These are phyloP conservation scores for Fusarium sp. DNA, from an alignment of 2,329 filamentous ascomycete species.

Conservation along the genomic window DNA sequence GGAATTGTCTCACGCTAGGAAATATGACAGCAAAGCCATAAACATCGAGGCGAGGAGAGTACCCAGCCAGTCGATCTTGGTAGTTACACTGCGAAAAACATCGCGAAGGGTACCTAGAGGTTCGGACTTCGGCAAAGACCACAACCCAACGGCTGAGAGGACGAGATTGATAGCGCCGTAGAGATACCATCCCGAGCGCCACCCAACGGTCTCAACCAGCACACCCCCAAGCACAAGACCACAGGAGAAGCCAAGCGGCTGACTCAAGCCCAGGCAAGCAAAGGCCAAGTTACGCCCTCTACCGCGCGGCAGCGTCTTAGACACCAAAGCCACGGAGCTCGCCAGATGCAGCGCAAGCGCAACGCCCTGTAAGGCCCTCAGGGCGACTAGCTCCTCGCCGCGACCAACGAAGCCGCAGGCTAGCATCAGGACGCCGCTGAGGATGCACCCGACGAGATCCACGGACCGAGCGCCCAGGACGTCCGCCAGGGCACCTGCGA, in stretches of 20 bases:
- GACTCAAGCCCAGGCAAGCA: conserved; percentile 60
- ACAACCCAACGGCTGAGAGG: conserved; percentile 54
- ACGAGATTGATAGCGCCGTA: conserved; percentile 54
- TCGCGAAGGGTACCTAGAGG: conserved; percentile 45
- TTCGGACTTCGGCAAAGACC: conserved; percentile 52
- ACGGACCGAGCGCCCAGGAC: conserved; percentile 53
- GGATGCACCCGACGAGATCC: conserved; percentile 53
- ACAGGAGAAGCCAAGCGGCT: conserved; percentile 64
- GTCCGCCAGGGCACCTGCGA: conserved; percentile 58
- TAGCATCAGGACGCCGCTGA: conserved; percentile 51
- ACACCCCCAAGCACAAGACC: conserved; percentile 65
- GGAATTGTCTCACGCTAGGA: conserved; percentile 61
- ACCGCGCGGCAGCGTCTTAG: conserved; percentile 50
- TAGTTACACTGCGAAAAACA: conserved; percentile 43
- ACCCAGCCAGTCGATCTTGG: conserved; percentile 68
- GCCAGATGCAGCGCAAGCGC: conserved; percentile 54
- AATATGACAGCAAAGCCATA: conserved; percentile 65
- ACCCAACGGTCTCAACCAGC: conserved; percentile 61
- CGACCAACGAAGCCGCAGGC: conserved; percentile 50
- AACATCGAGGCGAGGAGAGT: conserved; percentile 61
- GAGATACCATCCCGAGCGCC: conserved; percentile 63
- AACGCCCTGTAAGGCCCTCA: conserved; percentile 58
- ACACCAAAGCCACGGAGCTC: conserved; percentile 54
- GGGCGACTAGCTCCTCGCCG: conserved; percentile 54
- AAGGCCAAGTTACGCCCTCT: conserved; percentile 58